phyloP scores from a whole-genome alignment of 1,284 basidiomycete species.

The Acaromyces ingoldii region DNA sequence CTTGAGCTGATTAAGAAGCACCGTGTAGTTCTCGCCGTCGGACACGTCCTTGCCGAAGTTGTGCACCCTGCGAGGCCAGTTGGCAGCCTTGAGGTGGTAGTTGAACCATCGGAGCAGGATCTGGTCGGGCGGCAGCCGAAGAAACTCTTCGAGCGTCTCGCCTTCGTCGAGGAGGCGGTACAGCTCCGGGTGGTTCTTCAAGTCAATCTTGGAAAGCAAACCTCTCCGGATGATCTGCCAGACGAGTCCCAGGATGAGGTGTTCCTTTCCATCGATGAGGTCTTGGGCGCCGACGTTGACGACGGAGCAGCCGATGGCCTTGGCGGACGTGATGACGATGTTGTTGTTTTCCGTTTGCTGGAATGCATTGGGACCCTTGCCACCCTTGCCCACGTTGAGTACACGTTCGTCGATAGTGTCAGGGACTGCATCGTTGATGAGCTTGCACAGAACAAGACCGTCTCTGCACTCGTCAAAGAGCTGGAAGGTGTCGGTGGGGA shows the following conservation, averaged over 20 bases:
- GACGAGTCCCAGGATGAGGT: slow-evolving; percentile 95
- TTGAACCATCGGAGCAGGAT: slow-evolving; percentile 97
- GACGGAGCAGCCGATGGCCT: slow-evolving; percentile 95
- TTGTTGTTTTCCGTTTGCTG: slow-evolving; percentile 99
- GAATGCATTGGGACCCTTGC: slow-evolving; percentile 72
- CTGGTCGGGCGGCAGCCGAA: slow-evolving; percentile 90
- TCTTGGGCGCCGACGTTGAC: slow-evolving; percentile 96
- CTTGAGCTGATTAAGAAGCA: slow-evolving; percentile 90
- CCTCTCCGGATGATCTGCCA: slow-evolving; percentile 98
- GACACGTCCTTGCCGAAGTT: slow-evolving; percentile 94
- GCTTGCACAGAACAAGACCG: slow-evolving; percentile 91
- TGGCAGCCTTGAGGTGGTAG: slow-evolving; percentile 92
- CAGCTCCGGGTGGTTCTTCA: slow-evolving; percentile 94
- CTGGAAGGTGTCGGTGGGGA: slow-evolving; percentile 97
- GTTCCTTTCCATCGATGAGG: slow-evolving; percentile 87
- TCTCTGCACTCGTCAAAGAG: slow-evolving; percentile 96
- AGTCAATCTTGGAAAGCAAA: slow-evolving; percentile 87
- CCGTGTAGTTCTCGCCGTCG: slow-evolving; percentile 95
- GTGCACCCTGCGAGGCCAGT: slow-evolving; percentile 74
- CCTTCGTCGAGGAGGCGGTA: slow-evolving; percentile 92
- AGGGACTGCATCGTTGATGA: slow-evolving; percentile 97
- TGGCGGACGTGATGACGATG: slow-evolving; percentile 95
- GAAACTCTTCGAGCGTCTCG: slow-evolving; percentile 91
- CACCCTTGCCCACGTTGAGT: slow-evolving; percentile 62
- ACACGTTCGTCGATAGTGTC: slow-evolving; percentile 99